phyloP scores from a whole-genome alignment of 2,329 filamentous ascomycete species.

The Ilyonectria destructans region DNA sequence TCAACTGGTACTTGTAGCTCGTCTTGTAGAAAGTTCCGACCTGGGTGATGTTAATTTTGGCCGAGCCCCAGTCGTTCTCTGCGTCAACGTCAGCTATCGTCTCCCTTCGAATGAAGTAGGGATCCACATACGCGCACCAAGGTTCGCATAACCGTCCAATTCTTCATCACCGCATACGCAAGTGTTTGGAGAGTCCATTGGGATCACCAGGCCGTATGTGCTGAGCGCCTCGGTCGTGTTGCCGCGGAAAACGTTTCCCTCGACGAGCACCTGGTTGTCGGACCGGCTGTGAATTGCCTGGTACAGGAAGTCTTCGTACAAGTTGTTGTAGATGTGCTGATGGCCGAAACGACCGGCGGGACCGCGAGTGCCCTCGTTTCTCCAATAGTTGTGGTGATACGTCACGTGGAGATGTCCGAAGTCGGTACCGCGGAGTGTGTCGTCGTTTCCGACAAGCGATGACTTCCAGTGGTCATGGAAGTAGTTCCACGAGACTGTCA shows the following conservation, averaged over 20 bases:
- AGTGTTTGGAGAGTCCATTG: conserved; percentile 69
- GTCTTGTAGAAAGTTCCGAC: conserved; percentile 65
- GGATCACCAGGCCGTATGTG: conserved; percentile 71
- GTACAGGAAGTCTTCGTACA: conserved; percentile 64
- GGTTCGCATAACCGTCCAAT: conserved; percentile 69
- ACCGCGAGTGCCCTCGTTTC: conserved; percentile 62
- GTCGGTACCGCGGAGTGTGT: conserved; percentile 58
- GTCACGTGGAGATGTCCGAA: conserved; percentile 63
- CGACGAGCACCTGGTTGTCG: conserved; percentile 66
- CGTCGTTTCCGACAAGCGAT: conserved; percentile 61
- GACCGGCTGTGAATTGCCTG: conserved; percentile 66
- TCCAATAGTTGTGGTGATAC: conserved; percentile 68
- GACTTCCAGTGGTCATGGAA: conserved; percentile 67
- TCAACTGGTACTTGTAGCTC: conserved; percentile 66
- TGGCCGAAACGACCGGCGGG: conserved; percentile 66
- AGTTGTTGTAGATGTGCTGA: conserved; percentile 66
- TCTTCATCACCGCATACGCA: conserved; percentile 68
- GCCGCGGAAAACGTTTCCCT: conserved; percentile 65
- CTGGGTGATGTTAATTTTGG: conserved; percentile 67
- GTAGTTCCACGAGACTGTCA: conserved; percentile 66
- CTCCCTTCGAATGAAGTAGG: conserved; percentile 20
- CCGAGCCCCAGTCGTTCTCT: conserved; percentile 65
- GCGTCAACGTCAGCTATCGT: conserved; percentile 20
- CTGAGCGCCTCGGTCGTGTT: conserved; percentile 66
- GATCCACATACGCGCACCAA: conserved; percentile 64